A percentile compares a stretch with the other conserved stretches of the same genome.
Evolutionary conservation across 306 rosid genomes (phyloP).

Genomic region (Adenanthera pavonina): DNA sequence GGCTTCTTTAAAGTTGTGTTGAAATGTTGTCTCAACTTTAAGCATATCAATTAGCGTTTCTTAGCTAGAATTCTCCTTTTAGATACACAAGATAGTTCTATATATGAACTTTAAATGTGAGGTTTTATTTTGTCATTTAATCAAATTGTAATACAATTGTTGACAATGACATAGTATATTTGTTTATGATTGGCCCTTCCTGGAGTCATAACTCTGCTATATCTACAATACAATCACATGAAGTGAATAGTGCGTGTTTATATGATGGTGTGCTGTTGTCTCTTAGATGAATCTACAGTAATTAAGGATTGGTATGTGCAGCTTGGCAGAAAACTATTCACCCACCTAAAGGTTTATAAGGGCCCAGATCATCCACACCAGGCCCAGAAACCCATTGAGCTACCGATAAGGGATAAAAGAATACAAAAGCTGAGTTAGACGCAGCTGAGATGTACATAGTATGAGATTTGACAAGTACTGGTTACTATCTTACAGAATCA

Average conservation of each 20-base stretch:
- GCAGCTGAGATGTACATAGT: constrained; percentile 1
- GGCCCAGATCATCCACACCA: constrained; percentile 91
- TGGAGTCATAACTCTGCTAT: not conserved
- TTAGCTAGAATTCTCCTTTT: not conserved
- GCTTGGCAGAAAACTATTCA: constrained; percentile 92
- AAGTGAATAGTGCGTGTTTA: not conserved
- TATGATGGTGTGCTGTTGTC: not conserved
- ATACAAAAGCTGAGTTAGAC: constrained; percentile 58
- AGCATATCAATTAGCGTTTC: not conserved
- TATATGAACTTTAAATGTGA: not conserved
- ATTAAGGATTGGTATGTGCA: constrained; percentile 50
- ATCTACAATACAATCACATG: not conserved
- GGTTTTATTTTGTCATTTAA: not conserved
- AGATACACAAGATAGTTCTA: not conserved
- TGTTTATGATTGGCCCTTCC: not conserved
- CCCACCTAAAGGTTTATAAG: constrained; percentile 85
- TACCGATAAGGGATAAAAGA: constrained; percentile 88
- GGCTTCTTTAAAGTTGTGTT: not conserved
- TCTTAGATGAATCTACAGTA: constrained; percentile 27
- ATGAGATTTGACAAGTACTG: constrained; percentile 4
- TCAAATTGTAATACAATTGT: not conserved
- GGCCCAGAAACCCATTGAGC: constrained; percentile 79
- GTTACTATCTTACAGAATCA: not conserved
- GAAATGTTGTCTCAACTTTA: not conserved
- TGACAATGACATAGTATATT: not conserved